These are phyloP conservation scores for Nakaseomyces bracarensis DNA, from an alignment of 1,139 yeast genomes.

Conservation along the genomic window DNA sequence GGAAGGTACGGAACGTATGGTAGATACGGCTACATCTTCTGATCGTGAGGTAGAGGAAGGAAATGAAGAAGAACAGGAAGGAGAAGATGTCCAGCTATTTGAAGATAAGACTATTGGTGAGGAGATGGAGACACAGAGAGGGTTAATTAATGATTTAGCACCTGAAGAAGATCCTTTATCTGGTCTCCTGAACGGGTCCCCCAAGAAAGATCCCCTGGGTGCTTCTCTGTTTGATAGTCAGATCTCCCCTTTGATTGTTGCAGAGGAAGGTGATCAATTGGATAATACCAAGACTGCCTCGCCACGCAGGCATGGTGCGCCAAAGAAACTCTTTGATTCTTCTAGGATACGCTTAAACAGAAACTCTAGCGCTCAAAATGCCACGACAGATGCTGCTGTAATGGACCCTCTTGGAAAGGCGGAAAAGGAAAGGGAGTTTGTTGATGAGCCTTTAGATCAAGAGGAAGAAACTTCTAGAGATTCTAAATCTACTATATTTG, in stretches of 20 bases:
- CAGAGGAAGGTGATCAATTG: neutral
- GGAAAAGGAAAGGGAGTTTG: constrained; percentile 21
- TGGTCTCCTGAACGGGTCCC: constrained; percentile 1
- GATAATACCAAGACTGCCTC: neutral
- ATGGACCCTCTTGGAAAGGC: constrained; percentile 26
- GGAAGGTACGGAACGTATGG: constrained; percentile 1
- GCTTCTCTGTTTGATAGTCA: constrained; percentile 2
- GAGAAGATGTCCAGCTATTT: neutral
- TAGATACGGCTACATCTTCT: neutral
- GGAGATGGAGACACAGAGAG: constrained; percentile 8
- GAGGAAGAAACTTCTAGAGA: neutral
- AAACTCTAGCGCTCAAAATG: neutral
- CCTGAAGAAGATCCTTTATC: constrained; percentile 21
- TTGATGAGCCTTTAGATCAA: constrained; percentile 21
- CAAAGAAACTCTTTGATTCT: constrained; percentile 3
- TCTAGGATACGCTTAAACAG: constrained; percentile 1
- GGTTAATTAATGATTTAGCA: constrained; percentile 14
- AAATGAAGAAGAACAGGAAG: constrained; percentile 13
- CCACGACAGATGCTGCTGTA: too few species aligned
- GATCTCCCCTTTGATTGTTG: neutral
- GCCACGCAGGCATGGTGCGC: neutral
- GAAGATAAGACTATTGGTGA: neutral
- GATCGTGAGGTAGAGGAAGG: constrained; percentile 7
- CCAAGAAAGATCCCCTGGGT: neutral
- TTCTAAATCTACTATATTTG: constrained; percentile 14